Evolutionary conservation across 1,284 basidiomycete species (phyloP).

Genomic region (Rhodotorula sp.): DNA sequence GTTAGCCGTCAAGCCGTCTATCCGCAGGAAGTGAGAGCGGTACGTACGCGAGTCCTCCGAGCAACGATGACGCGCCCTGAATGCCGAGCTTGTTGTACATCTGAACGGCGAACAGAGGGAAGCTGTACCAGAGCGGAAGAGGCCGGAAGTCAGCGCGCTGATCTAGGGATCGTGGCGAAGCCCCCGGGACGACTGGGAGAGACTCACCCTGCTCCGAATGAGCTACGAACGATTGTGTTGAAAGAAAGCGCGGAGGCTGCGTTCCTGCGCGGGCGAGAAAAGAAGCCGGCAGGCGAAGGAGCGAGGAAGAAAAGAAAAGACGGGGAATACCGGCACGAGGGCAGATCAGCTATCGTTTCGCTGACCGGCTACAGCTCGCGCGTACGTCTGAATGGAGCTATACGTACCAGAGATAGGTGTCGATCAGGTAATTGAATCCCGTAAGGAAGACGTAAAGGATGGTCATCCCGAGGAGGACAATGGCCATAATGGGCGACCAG

Average conservation of each 20-base stretch:
- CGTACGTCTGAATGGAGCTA: too few species aligned
- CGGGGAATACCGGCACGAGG: constrained; percentile 29
- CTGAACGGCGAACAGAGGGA: constrained; percentile 54
- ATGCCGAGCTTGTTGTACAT: constrained; percentile 55
- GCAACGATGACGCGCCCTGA: constrained; percentile 51
- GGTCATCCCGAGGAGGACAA: constrained; percentile 28
- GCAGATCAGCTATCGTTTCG: constrained; percentile 53
- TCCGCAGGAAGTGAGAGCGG: not conserved
- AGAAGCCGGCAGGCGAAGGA: too few species aligned
- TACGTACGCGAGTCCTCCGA: constrained; percentile 48
- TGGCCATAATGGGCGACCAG: constrained; percentile 33
- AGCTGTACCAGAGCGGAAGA: not conserved
- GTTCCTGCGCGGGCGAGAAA: constrained; percentile 31
- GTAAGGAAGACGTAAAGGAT: constrained; percentile 47
- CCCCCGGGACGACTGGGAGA: too few species aligned
- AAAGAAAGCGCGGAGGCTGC: constrained; percentile 55
- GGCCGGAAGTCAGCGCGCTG: not conserved
- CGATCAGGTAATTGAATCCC: constrained; percentile 37
- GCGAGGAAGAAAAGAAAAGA: too few species aligned
- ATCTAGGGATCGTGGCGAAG: not conserved
- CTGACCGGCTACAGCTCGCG: too few species aligned
- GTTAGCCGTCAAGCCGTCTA: not conserved
- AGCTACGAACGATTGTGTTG: constrained; percentile 54
- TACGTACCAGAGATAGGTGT: constrained; percentile 16
- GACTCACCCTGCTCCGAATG: constrained; percentile 52